Base-by-base conservation (phyloP, 2,329 filamentous ascomycete genomes). In the Aspergillus tamarii region DNA sequence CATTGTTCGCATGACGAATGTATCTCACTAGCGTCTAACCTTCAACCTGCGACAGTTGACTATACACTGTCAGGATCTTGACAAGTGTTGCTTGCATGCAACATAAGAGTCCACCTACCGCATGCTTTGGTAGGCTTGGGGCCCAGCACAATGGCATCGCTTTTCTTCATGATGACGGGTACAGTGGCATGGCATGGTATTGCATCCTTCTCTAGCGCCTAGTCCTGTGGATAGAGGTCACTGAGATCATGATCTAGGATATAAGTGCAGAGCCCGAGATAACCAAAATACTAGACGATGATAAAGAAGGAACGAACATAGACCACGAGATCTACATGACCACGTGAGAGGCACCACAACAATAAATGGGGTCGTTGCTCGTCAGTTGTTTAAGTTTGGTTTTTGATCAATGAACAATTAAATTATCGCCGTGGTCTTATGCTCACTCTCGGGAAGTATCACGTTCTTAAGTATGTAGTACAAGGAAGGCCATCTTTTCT, bases 91-190 rank as follows among this genome's bases (percentile, higher is more conserved):
- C 19, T 39, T n/a, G 3, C 30, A 52, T 41, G 45, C 45, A 59
- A 19, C 53, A 16, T 43, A 32, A 26, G 30, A 59, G 34, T 48
- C 50, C 45, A 70, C 72, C 67, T 55, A 73, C 73, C 70, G 64
- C 72, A 74, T 39, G 73, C 71, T 62, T 75, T 75, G n/a, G 72
- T 75, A 43, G 73, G 73, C 66, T 71, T 74, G 7, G 72, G 72
- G 5, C 70, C 73, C 41, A 69, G 43, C 30, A 66, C 59, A 36
- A 67, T 61, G 6, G 61, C 59, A 59, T 61, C 57, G n/a, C 62
- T 64, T 58, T 65, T 69, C 36, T 67, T 67, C 69, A 73, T 73
- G 50, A 12, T 64, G 45, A 57, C 57, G 12, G 19, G 21, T 23
- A 23, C 48, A 34, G 53, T 60, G 48, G 21, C 19, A 34, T 52